Conservation (phyloP, 306 rosid species). For the Pyrus pyrifolia region DNA sequence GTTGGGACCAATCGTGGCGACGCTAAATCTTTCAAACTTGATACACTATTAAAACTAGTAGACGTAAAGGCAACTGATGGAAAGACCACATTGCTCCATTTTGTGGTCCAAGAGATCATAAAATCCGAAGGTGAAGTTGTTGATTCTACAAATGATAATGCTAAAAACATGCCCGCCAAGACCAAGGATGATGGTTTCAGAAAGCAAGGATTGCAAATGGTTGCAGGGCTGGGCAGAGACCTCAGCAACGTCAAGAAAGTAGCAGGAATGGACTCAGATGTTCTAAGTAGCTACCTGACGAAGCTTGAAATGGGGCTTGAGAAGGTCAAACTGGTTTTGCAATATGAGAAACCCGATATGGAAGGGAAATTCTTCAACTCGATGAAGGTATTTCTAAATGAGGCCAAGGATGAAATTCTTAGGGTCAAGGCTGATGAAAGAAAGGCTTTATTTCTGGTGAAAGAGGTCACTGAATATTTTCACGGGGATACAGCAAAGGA, state of each 20-base stretch:
- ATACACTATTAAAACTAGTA: slow-evolving; percentile 80
- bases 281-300: slow-evolving; percentile 73
- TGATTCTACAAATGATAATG: slow-evolving; percentile 47
- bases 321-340: slow-evolving; percentile 68
- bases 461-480: slow-evolving; percentile 84
- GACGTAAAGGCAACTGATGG: slow-evolving; percentile 99
- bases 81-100: slow-evolving; percentile 90
- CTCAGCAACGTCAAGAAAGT: slow-evolving; percentile 76
- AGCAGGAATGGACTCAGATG: slow-evolving; percentile 98
- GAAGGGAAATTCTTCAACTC: slow-evolving; percentile 66
- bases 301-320: slow-evolving; percentile 95
- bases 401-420: slow-evolving; percentile 72
- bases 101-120: slow-evolving; percentile 97
- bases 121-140: slow-evolving; percentile 71
- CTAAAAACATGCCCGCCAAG: slow-evolving; percentile 35
- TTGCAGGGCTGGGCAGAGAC: slow-evolving; percentile 86
- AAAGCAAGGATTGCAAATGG: slow-evolving; percentile 85
- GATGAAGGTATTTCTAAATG: slow-evolving; percentile 64
- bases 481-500: slow-evolving; percentile 86
- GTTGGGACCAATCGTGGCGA: slow-evolving; percentile 96
- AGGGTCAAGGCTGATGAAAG: slow-evolving; percentile 66
- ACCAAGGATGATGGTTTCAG: slow-evolving; percentile 61
- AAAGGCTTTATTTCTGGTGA: slow-evolving; percentile 72
- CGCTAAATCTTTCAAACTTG: slow-evolving; percentile 90
- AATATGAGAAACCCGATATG: slow-evolving; percentile 58